These are phyloP conservation scores for Trichoderma sp. DNA, from an alignment of 2,329 filamentous ascomycete species.

Conservation along the genomic window DNA sequence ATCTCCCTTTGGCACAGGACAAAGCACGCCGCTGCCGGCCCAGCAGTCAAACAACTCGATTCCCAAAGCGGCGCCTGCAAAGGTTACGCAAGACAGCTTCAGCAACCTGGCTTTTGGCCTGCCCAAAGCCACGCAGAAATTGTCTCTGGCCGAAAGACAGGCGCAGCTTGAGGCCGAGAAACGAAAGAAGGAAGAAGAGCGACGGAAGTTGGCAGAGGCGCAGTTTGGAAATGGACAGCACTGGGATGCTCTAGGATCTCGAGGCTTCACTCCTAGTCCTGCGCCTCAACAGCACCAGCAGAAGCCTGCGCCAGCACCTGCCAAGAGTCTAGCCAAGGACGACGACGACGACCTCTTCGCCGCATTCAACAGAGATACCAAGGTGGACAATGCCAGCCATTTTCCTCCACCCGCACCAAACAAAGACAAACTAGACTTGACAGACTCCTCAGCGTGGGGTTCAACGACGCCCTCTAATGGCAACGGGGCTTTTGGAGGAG, in stretches of 20 bases:
- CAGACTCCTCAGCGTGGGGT: slow-evolving; percentile 58
- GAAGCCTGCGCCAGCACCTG: slow-evolving; percentile 28
- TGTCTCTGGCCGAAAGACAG: slow-evolving; percentile 79
- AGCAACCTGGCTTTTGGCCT: slow-evolving; percentile 68
- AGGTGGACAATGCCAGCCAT: slow-evolving; percentile 68
- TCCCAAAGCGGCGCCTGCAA: slow-evolving; percentile 52
- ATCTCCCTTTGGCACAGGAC: slow-evolving; percentile 59
- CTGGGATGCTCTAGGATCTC: slow-evolving; percentile 72
- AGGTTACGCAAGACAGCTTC: slow-evolving; percentile 71
- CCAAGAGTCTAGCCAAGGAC: slow-evolving; percentile 39
- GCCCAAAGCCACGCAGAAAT: slow-evolving; percentile 66
- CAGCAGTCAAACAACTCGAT: slow-evolving; percentile 50
- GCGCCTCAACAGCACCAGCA: slow-evolving; percentile 31
- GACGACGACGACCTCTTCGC: slow-evolving; percentile 69
- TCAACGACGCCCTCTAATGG: slow-evolving; percentile 36
- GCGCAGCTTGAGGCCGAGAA: slow-evolving; percentile 67
- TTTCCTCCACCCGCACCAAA: slow-evolving; percentile 60
- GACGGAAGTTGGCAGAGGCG: slow-evolving; percentile 69
- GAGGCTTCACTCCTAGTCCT: slow-evolving; percentile 48
- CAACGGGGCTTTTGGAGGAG: slow-evolving; percentile 53
- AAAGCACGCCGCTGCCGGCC: slow-evolving; percentile 59
- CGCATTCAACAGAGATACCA: slow-evolving; percentile 67
- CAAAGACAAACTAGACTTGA: slow-evolving; percentile 54
- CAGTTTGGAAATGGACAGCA: slow-evolving; percentile 78
- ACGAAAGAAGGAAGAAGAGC: slow-evolving; percentile 73